These are phyloP conservation scores for Leptomonas pyrrhocoris DNA, from an alignment of 208 protist genomes.

Conservation along the genomic window DNA sequence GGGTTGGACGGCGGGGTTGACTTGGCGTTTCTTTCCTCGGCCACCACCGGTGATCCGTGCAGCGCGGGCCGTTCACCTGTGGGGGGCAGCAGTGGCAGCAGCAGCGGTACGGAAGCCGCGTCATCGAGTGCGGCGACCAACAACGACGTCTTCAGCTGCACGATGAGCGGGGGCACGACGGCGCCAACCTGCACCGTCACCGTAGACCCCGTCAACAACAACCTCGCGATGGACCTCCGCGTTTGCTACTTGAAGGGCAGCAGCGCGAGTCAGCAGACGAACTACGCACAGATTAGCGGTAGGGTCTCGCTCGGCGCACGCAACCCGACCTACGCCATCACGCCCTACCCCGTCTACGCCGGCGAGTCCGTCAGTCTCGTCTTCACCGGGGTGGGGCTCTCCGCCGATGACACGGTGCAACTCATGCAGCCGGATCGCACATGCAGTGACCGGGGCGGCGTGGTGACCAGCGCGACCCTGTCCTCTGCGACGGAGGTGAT, in stretches of 20 bases:
- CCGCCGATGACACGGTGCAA: conserved; percentile 49
- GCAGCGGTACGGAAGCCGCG: background rate
- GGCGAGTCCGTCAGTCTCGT: conserved; percentile 61
- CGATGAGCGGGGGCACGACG: conserved; percentile 38
- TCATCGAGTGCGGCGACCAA: background rate
- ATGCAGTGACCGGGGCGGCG: conserved; percentile 33
- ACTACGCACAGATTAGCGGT: conserved; percentile 64
- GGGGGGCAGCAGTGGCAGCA: background rate
- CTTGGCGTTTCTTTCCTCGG: conserved; percentile 63
- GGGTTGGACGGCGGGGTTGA: conserved; percentile 62
- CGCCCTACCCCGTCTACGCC: conserved; percentile 60
- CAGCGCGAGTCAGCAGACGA: conserved; percentile 27
- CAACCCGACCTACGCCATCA: conserved; percentile 77
- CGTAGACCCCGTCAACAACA: conserved; percentile 58
- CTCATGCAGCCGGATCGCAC: conserved; percentile 40
- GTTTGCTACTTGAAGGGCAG: conserved; percentile 77
- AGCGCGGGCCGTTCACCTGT: no score
- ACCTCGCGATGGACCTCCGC: conserved; percentile 49
- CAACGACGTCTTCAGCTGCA: conserved; percentile 43
- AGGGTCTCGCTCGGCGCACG: conserved; percentile 52
- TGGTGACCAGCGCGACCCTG: conserved; percentile 37
- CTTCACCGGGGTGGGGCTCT: conserved; percentile 66
- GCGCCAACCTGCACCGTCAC: conserved; percentile 57
- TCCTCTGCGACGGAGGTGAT: conserved; percentile 41
- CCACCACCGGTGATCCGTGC: conserved; percentile 41